Evolutionary conservation across 352 stramenopile species (phyloP).

Genomic region (Globisporangium alternatum): DNA sequence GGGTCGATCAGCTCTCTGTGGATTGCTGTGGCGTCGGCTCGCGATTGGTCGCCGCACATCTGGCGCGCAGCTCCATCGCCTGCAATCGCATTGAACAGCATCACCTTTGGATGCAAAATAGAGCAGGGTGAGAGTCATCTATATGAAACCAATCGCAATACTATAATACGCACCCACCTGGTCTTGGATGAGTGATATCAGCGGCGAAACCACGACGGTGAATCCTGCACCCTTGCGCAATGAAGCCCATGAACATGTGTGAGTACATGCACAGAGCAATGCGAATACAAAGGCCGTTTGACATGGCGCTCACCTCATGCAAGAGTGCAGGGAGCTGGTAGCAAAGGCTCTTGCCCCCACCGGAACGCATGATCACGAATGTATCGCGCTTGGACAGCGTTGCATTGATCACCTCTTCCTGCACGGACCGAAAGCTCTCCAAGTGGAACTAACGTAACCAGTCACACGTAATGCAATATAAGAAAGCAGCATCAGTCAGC

Average conservation of each 20-base stretch:
- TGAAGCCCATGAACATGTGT: neutral
- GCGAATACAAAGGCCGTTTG: neutral
- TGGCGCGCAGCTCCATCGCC: constrained; percentile 45
- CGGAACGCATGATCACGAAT: constrained; percentile 93
- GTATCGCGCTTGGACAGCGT: constrained; percentile 85
- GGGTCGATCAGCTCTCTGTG: constrained; percentile 83
- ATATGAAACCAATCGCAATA: neutral
- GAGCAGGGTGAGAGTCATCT: neutral
- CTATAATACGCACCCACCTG: constrained; percentile 44
- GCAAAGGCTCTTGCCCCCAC: constrained; percentile 84
- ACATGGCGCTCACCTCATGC: constrained; percentile 38
- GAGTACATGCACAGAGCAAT: neutral
- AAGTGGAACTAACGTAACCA: constrained; percentile 65
- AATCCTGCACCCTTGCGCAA: constrained; percentile 46
- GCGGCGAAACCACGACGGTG: constrained; percentile 90
- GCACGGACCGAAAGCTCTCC: constrained; percentile 82
- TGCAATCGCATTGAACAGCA: constrained; percentile 72
- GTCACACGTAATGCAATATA: neutral
- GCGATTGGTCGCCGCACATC: constrained; percentile 55
- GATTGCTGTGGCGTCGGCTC: constrained; percentile 50
- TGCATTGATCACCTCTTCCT: constrained; percentile 90
- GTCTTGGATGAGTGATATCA: constrained; percentile 93
- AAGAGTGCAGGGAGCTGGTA: constrained; percentile 88
- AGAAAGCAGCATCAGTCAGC: neutral
- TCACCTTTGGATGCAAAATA: constrained; percentile 25